Evolutionary conservation across 2,329 filamentous ascomycete species (phyloP).

Genomic region (Pyrenophora teres): DNA sequence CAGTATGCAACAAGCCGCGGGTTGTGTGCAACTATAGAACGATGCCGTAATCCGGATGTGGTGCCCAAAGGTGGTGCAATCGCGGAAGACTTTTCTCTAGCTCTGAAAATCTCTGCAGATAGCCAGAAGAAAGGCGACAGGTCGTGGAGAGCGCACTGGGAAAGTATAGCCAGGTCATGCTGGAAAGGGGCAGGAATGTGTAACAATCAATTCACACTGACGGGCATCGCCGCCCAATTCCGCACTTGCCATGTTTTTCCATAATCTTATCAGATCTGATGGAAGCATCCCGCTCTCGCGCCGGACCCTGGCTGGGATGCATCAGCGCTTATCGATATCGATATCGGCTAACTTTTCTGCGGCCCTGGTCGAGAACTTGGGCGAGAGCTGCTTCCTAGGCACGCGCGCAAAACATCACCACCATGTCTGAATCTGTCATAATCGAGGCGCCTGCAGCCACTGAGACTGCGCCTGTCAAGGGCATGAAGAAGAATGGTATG

Average conservation of each 20-base stretch:
- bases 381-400: constrained; percentile 11
- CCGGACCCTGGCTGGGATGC: background rate
- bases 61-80: constrained; percentile 30
- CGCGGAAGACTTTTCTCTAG: constrained; percentile 35
- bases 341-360: constrained; percentile 35
- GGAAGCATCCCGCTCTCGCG: constrained; percentile 18
- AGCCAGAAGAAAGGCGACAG: constrained; percentile 18
- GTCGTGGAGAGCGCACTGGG: constrained; percentile 24
- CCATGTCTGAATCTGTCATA: constrained; percentile 37
- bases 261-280: constrained; percentile 38
- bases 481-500: constrained; percentile 84
- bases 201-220: background rate
- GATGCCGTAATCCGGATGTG: constrained; percentile 32
- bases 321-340: constrained; percentile 17
- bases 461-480: constrained; percentile 47
- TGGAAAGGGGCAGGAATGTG: constrained; percentile 15
- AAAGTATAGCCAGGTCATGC: constrained; percentile 17
- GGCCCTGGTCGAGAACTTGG: constrained; percentile 21
- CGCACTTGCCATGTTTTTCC: background rate
- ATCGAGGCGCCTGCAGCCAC: constrained; percentile 52
- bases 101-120: constrained; percentile 28
- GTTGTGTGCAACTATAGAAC: constrained; percentile 26
- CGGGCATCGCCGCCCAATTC: constrained; percentile 7
- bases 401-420: constrained; percentile 20
- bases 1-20: constrained; percentile 26